Evolutionary conservation across 2,329 filamentous ascomycete species (phyloP), one percentile per base, ranked within the genome.

Genomic region (Aspergillus sp.): DNA sequence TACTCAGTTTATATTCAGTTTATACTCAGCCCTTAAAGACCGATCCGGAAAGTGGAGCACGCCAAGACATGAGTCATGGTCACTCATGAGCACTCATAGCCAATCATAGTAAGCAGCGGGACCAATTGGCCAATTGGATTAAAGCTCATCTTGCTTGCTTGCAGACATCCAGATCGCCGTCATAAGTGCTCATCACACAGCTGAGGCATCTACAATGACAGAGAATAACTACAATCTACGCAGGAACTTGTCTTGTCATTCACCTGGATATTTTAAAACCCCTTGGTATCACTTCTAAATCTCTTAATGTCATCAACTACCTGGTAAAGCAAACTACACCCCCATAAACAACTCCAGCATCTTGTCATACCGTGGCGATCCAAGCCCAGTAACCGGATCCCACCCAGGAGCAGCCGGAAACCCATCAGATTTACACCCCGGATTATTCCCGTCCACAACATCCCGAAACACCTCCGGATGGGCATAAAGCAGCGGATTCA

Each of bases 401-500:
- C 69, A 72, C 66, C 68, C 66, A 54, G 58, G 31, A 50, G 65
- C 62, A 44, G 68, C 70, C 39, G 58, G 56, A 44, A 71, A 71
- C 2, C 68, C 70, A 11, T 69, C 57, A 2, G 66, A 66, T 14
- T 53, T 62, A 60, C 70, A 72, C 2, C 68, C 69, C 19, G 62
- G 55, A 49, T 66, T 71, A 19, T 73, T 71, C 2, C 73, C 73
- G 35, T 75, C 75, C 27, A 72, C 71, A 45, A 81, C 79, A 19
- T 79, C 79, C 2, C 71, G 71, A 1, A 75, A 73, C 3, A 72
- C 75, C 17, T 74, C 67, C 0, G 64, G 63, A 47, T 71, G 59
- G 23, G 58, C 63, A 53, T 72, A 70, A 9, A 84, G 64, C 41
- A 78, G 76, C 1, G 77, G 81, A 51, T 84, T 81, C 19, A 84